Evolutionary conservation across 257 asterid species (phyloP).

Genomic region (Marsdenia floribunda): DNA sequence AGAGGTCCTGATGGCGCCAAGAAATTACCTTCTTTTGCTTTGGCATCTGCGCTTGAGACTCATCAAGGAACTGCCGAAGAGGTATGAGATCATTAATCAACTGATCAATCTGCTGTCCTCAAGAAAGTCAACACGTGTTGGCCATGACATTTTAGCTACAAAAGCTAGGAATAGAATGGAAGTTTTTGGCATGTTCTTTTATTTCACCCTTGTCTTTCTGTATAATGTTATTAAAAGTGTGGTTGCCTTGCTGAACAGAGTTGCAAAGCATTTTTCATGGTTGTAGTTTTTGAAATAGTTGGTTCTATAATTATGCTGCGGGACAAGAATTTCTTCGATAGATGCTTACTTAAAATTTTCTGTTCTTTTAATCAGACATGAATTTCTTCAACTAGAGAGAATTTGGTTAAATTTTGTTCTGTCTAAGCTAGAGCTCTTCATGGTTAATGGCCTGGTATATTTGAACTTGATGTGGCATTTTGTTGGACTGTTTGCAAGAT

Average conservation of each 20-base stretch:
- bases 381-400: background rate
- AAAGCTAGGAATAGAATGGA: background rate
- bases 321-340: conserved; percentile 1
- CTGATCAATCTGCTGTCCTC: background rate
- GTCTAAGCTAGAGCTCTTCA: background rate
- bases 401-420: background rate
- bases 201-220: background rate
- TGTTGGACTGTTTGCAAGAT: background rate
- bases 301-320: background rate
- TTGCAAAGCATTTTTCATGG: background rate
- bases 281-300: background rate
- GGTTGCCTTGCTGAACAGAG: conserved; percentile 1
- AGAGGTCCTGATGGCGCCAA: conserved; percentile 49
- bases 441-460: background rate
- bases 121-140: background rate
- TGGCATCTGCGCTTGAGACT: conserved; percentile 73
- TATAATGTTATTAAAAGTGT: background rate
- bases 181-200: background rate
- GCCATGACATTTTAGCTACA: background rate
- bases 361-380: background rate
- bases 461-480: no score
- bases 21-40: conserved; percentile 51
- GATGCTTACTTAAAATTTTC: background rate
- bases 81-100: conserved; percentile 34
- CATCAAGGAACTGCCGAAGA: conserved; percentile 81